Base-by-base conservation (phyloP, 495 filamentous ascomycete species). In the Daldinia loculata region DNA sequence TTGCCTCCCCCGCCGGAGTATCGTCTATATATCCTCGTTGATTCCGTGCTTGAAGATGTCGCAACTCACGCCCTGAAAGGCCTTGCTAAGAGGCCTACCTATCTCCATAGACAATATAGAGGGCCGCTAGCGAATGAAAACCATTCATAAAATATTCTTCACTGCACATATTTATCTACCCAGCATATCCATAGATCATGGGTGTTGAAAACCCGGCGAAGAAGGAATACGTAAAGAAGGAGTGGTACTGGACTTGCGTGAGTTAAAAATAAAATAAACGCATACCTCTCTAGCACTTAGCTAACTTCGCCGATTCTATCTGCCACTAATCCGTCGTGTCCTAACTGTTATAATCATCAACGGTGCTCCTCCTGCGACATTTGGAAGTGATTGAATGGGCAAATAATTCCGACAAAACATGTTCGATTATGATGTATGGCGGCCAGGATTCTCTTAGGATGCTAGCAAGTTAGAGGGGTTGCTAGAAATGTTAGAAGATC, bases 191-290 rank as follows among this genome's bases (percentile, higher is more conserved):
- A 45, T 45, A 45, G 2, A 17, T 6, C 41, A 45, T 45, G 41
- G 41, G 41, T 45, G 41, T 6, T 45, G n/a, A 45, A 19, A 19
- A 2, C 5, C 15, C 41, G 41, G 41, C 14, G 15, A n/a, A 19
- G 41, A 19, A 45, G 41, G 15, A 17, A 19, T 2, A 7, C n/a
- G 2, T 9, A 17, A 12, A 12, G 11, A 34, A 6, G 32, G 32
- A 34, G 32, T 34, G 32, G 32, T 45, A 45, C 41, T 61, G 57
- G 57, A 9, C 9, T 4, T 61, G 57, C 17, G 57, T 61, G 29
- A 24, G 57, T 61, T 34, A 11, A 0, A 12, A 3, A 27, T n/a
- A 7, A 45, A 19, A 29, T 6, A 29, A 29, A 48, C 41, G n/a
- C 14, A 9, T 32, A 32, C 29, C n/a, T n/a, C n/a, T 32, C 7